Evolutionary conservation across 345 rosid genomes (phyloP), one percentile per base, ranked within the genome.

Genomic region (Schrenkiella parvula): DNA sequence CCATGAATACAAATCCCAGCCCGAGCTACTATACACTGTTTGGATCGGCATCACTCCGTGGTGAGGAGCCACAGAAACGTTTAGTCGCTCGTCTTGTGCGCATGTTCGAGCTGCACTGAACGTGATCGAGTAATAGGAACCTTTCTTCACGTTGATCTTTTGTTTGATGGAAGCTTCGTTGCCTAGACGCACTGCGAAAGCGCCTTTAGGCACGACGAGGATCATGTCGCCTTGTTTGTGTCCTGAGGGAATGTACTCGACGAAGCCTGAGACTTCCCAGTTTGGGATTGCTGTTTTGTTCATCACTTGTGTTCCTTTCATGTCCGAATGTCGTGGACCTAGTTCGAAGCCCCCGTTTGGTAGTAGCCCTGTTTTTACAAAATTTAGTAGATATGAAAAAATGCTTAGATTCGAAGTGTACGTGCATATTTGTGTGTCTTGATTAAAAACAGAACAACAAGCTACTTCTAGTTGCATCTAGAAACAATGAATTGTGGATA

Each of bases 201-300:
- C 84, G 6, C 97, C 97, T 29, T 52, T 85, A 0, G 97, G 98
- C 34, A 93, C 98, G n/a, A 92, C 86, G 0, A 92, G 88, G 55
- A 90, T 38, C 98, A 92, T 90, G 82, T 86, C 98, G 2, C 98
- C 97, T 79, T 92, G 98, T 80, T 86, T 92, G 42, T 92, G 88
- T 1, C 98, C 98, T 2, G 95, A 88, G 32, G 75, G 82, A 39
- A 92, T 90, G 87, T 90, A 90, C 78, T 92, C 96, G 10, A 92
- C 91, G 19, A 80, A 86, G 4, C 98, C 98, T 1, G 87, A 79
- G 19, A 86, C 57, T 75, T 86, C 90, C 98, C 98, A 92, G 3
- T 60, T 71, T 0, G 98, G 98, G 39, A 92, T 82, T 6, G 89
- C 83, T 8, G 51, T 47, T 14, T 70, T 80, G 43, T 77, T 81